Percentiles rank a stretch among this genome's conserved stretches.
phyloP scores from a whole-genome alignment of 805 yeast genomes.

The Nakazawaea laoshanensis region DNA sequence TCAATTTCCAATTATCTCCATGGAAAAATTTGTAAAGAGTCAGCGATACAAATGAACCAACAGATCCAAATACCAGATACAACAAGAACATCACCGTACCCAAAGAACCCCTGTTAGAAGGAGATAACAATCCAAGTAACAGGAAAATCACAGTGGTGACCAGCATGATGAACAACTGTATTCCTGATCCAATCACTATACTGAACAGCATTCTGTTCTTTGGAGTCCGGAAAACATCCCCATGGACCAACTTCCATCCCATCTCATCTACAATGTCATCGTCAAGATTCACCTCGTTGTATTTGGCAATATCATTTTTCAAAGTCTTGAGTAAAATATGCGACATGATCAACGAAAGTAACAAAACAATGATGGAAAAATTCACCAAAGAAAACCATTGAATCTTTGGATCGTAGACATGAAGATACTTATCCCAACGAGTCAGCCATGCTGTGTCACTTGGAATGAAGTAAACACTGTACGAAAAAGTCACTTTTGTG shows the following conservation, averaged over 20 bases:
- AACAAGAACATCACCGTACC: slow-evolving; percentile 83
- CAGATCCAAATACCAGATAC: slow-evolving; percentile 70
- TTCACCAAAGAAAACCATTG: slow-evolving; percentile 94
- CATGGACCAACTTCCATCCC: slow-evolving; percentile 96
- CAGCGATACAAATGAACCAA: slow-evolving; percentile 86
- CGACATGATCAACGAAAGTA: slow-evolving; percentile 68
- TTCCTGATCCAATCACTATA: slow-evolving; percentile 80
- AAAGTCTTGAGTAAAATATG: slow-evolving; percentile 75
- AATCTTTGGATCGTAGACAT: slow-evolving; percentile 83
- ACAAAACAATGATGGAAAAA: slow-evolving; percentile 72
- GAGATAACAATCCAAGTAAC: slow-evolving; percentile 80
- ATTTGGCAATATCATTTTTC: slow-evolving; percentile 76
- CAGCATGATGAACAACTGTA: slow-evolving; percentile 74
- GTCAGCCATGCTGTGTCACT: slow-evolving; percentile 91
- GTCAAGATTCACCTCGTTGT: slow-evolving; percentile 83
- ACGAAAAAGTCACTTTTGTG: slow-evolving; percentile 67
- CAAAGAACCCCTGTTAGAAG: slow-evolving; percentile 90
- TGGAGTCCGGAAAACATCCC: slow-evolving; percentile 91
- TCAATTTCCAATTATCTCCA: slow-evolving; percentile 86
- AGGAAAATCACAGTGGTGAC: slow-evolving; percentile 73
- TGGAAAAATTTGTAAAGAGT: slow-evolving; percentile 81
- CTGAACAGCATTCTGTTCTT: slow-evolving; percentile 61
- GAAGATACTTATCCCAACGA: slow-evolving; percentile 95
- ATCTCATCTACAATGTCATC: slow-evolving; percentile 85
- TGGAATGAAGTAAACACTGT: slow-evolving; percentile 65